A percentile compares a stretch with the other conserved stretches of the same genome.
phyloP scores from a whole-genome alignment of 441 rosid species.

The Adansonia grandidieri region DNA sequence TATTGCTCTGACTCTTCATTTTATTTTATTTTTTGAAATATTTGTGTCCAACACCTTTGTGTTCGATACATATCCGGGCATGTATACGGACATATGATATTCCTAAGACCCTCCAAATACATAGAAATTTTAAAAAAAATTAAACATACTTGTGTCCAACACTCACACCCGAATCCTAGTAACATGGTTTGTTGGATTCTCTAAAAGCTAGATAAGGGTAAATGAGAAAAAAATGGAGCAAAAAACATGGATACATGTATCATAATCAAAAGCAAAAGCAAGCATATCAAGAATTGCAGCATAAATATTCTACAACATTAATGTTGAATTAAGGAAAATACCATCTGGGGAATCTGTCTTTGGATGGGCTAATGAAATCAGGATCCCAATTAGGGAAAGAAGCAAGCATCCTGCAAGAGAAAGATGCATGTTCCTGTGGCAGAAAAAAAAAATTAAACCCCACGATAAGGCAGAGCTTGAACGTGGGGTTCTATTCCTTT shows the following conservation, averaged over 20 bases:
- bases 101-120: too few species aligned
- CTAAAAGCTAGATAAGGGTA: too few species aligned
- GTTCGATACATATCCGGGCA: too few species aligned
- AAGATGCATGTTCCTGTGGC: slow-evolving; percentile 36
- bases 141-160: too few species aligned
- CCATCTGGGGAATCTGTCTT: slow-evolving; percentile 77
- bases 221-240: background rate
- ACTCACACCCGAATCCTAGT: too few species aligned
- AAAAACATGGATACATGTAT: background rate
- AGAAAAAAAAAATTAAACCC: background rate
- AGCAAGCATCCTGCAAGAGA: slow-evolving; percentile 31
- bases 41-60: too few species aligned
- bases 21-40: too few species aligned
- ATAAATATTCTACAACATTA: background rate
- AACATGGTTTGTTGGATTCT: too few species aligned
- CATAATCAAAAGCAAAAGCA: too few species aligned
- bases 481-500: background rate
- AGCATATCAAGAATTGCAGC: background rate
- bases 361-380: slow-evolving; percentile 48
- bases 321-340: slow-evolving; percentile 26
- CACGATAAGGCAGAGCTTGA: background rate
- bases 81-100: too few species aligned
- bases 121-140: too few species aligned
- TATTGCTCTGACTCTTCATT: too few species aligned
- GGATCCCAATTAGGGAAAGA: slow-evolving; percentile 48